Conservation (phyloP, 2,329 filamentous ascomycete species). For the Rutstroemia sp. region DNA sequence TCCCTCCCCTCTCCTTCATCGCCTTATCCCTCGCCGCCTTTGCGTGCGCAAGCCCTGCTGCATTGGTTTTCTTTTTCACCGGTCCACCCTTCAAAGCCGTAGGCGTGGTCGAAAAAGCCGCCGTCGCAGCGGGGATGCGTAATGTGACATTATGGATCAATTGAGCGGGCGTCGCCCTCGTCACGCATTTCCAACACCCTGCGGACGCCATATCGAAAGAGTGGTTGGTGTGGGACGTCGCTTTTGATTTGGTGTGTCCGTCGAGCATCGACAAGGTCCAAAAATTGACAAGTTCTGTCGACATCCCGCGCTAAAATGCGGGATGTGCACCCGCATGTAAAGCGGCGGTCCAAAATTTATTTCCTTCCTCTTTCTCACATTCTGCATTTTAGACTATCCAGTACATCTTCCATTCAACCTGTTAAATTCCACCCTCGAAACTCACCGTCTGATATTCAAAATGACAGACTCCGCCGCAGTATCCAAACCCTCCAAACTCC, state of each 20-base stretch:
- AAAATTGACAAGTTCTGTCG: constrained; percentile 4
- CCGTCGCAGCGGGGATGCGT: constrained; percentile 22
- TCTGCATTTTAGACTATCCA: neutral
- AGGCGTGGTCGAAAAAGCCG: constrained; percentile 23
- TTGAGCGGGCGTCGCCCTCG: constrained; percentile 37
- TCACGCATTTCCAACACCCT: constrained; percentile 52
- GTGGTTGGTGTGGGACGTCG: neutral
- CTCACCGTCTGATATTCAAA: neutral
- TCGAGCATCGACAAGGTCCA: neutral
- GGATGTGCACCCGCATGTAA: constrained; percentile 5
- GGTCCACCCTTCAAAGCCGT: constrained; percentile 16
- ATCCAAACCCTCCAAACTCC: constrained; percentile 34
- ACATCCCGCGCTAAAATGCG: constrained; percentile 10
- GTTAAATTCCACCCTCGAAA: constrained; percentile 5
- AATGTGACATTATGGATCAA: constrained; percentile 31
- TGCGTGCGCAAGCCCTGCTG: neutral
- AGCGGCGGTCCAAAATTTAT: constrained; percentile 12
- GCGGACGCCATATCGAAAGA: constrained; percentile 42
- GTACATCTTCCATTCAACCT: constrained; percentile 1
- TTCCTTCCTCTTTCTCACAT: neutral
- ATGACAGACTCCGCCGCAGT: constrained; percentile 6
- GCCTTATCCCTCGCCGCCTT: constrained; percentile 8
- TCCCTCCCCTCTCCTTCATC: neutral
- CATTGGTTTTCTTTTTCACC: constrained; percentile 2
- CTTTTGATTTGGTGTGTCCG: neutral